Evolutionary conservation across 202 grass and related monocot species (phyloP).

Genomic region (Panicum hallii): DNA sequence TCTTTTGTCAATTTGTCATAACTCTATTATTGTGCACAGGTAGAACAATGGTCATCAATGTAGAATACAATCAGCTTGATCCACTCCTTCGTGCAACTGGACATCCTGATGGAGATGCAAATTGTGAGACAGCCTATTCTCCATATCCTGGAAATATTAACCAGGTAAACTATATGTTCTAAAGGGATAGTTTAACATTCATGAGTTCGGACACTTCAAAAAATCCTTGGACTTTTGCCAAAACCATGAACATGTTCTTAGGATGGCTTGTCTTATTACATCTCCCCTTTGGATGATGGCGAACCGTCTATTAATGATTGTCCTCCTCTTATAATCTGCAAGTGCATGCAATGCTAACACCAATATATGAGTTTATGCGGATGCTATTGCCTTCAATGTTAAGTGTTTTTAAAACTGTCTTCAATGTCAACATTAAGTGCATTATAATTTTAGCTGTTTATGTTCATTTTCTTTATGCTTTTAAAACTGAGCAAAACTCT

Average conservation of each 20-base stretch:
- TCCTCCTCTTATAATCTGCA: not conserved
- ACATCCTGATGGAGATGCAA: conserved; percentile 92
- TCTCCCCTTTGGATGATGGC: not conserved
- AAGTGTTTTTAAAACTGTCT: not conserved
- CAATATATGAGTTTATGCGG: not conserved
- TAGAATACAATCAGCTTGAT: conserved; percentile 99
- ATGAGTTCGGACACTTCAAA: not conserved
- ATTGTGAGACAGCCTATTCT: conserved; percentile 88
- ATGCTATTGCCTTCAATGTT: conserved; percentile 8
- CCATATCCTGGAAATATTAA: conserved; percentile 99
- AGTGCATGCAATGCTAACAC: conserved; percentile 7
- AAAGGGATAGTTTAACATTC: conserved; percentile 5
- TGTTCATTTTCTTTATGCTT: not conserved
- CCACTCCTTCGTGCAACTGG: conserved; percentile 90
- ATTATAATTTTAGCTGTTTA: not conserved
- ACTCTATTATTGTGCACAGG: conserved; percentile 53
- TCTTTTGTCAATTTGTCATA: conserved; percentile 25
- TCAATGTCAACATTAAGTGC: not conserved
- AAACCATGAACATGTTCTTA: conserved; percentile 24
- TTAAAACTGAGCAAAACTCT: not conserved
- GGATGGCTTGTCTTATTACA: not conserved
- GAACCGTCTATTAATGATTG: conserved; percentile 8
- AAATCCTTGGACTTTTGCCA: not conserved
- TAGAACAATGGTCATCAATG: conserved; percentile 97
- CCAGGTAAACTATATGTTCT: conserved; percentile 59